Percentiles rank a stretch among this genome's conserved stretches.
phyloP scores from a whole-genome alignment of 1,284 basidiomycete species.

The Rhodotorula sp. region DNA sequence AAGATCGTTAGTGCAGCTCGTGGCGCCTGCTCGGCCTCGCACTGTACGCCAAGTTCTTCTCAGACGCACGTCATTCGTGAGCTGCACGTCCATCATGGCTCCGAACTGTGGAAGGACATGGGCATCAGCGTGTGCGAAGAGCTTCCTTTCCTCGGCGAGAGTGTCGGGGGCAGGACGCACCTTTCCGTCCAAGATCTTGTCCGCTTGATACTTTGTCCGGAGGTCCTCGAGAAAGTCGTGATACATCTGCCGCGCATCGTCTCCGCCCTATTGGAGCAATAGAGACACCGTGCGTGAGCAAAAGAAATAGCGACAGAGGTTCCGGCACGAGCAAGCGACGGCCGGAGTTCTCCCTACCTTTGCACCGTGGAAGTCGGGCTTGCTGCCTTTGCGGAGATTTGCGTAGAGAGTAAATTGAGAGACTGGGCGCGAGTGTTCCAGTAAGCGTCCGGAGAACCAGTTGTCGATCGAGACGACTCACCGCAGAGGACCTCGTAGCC shows the following conservation, averaged over 20 bases:
- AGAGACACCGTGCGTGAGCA: background rate
- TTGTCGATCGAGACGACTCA: constrained; percentile 6
- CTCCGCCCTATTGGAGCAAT: constrained; percentile 14
- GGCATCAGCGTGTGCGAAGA: background rate
- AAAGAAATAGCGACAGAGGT: no score
- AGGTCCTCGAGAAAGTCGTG: constrained; percentile 34
- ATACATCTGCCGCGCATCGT: constrained; percentile 39
- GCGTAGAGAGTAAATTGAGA: constrained; percentile 43
- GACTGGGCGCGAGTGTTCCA: constrained; percentile 13
- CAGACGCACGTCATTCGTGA: constrained; percentile 39
- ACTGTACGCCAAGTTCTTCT: no score
- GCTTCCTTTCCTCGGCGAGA: background rate
- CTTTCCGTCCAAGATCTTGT: constrained; percentile 38
- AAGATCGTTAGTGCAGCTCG: background rate
- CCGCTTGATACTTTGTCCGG: constrained; percentile 29
- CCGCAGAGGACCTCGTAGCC: constrained; percentile 34
- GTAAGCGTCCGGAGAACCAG: no score
- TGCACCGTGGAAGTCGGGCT: constrained; percentile 44
- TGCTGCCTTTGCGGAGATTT: constrained; percentile 38
- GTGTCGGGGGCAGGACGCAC: constrained; percentile 4
- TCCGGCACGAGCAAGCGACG: no score
- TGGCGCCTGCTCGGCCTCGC: no score
- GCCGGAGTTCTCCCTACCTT: constrained; percentile 20
- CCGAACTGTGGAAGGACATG: constrained; percentile 24
- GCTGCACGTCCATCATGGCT: constrained; percentile 43